Evolutionary conservation across 352 stramenopile genomes (phyloP).

Genomic region (Blastocystis sp.): DNA sequence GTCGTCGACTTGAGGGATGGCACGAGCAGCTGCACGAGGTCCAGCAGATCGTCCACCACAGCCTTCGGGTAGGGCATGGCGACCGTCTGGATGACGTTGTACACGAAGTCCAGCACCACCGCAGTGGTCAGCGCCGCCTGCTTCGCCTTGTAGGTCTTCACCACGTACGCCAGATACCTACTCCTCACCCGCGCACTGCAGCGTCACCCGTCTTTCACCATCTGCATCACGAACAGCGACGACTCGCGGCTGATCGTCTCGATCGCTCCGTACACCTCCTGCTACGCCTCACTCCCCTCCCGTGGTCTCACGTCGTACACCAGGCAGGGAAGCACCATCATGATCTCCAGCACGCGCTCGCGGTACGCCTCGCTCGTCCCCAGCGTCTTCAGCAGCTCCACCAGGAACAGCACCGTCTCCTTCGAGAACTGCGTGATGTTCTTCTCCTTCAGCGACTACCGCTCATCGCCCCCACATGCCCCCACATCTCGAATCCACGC

Average conservation of each 20-base stretch:
- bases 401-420: conserved; percentile 52
- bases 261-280: neutral
- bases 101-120: conserved; percentile 37
- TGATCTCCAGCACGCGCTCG: conserved; percentile 9
- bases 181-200: too few relatives aligned
- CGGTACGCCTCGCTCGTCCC: conserved; percentile 6
- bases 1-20: neutral
- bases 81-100: conserved; percentile 1
- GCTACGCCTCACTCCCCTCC: neutral
- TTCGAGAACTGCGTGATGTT: conserved; percentile 34
- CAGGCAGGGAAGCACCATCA: conserved; percentile 13
- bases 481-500: conserved; percentile 4
- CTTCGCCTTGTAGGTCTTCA: neutral
- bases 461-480: neutral
- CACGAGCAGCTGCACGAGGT: neutral
- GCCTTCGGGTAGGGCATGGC: conserved; percentile 55
- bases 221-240: neutral
- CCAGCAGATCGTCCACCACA: conserved; percentile 1
- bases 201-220: conserved; percentile 23
- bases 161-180: conserved; percentile 28
- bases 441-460: conserved; percentile 11
- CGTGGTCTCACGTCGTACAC: conserved; percentile 10
- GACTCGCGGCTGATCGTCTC: neutral
- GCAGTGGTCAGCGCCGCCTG: neutral
- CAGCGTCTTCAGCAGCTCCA: conserved; percentile 33